phyloP scores from a whole-genome alignment of 2,329 filamentous ascomycete species.

The Ceratocystis lukuohia region DNA sequence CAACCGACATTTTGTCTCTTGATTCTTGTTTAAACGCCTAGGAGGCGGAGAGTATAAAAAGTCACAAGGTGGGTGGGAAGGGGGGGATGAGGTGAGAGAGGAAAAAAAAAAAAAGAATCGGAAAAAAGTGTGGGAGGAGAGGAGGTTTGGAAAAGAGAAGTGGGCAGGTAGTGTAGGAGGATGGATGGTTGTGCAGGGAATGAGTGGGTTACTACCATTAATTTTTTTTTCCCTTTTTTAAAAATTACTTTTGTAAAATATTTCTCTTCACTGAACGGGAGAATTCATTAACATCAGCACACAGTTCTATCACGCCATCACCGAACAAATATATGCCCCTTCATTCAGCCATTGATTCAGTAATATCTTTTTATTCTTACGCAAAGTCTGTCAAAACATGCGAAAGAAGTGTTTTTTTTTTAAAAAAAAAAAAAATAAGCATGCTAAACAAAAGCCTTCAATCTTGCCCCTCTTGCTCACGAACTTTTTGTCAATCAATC shows the following conservation, averaged over 20 bases:
- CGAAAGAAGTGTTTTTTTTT: too few species aligned
- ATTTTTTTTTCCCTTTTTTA: conserved; percentile 12
- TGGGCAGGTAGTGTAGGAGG: conserved; percentile 10
- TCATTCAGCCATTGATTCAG: too few species aligned
- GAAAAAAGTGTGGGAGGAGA: conserved; percentile 18
- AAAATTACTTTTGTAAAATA: background rate
- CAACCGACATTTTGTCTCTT: conserved; percentile 49
- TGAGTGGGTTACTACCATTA: conserved; percentile 14
- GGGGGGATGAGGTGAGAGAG: conserved; percentile 18
- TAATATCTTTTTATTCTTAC: too few species aligned
- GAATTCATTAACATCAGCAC: too few species aligned
- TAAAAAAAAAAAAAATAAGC: too few species aligned
- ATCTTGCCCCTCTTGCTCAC: too few species aligned
- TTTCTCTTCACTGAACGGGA: background rate
- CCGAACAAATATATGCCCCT: too few species aligned
- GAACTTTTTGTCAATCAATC: background rate
- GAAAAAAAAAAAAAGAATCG: conserved; percentile 17
- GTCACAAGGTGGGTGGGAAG: conserved; percentile 19
- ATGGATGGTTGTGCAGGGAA: conserved; percentile 17
- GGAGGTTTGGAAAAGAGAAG: conserved; percentile 19
- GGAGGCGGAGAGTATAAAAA: conserved; percentile 20
- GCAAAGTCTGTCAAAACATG: too few species aligned
- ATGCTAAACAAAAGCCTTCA: too few species aligned
- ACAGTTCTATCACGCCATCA: too few species aligned
- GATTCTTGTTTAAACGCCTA: conserved; percentile 23